Base-by-base conservation (phyloP, 1,284 basidiomycete species). In the Sanghuangporus sanghuang region DNA sequence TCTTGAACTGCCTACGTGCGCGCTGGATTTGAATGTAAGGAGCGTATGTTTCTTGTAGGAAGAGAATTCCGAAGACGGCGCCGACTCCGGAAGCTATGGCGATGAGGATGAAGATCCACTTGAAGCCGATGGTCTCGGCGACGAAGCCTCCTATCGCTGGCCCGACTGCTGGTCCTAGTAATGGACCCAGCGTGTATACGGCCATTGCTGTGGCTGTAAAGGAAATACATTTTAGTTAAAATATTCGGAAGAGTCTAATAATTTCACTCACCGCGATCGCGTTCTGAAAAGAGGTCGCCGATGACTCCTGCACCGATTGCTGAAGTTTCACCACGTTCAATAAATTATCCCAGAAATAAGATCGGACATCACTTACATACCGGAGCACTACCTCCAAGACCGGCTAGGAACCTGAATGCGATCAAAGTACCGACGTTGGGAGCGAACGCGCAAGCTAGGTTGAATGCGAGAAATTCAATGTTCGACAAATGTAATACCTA, bases 401-500 rank as follows among this genome's bases (percentile, higher is more conserved):
- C 73, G 81, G 89, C 76, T 16, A 93, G 76, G 68, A 90, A 82
- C 58, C 90, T 85, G 74, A 91, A 87, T 18, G 76, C 84, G 50
- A 91, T 82, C 35, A 92, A 73, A 9, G 81, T 69, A 2, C 77
- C 82, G 1, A 80, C 80, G 49, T 78, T 85, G 1, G 85, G 82
- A 2, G 88, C 78, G 66, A 85, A 88, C 2, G 87, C 87, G 67
- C 87, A 90, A 2, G 84, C 89, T 12, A 91, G 69, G 64, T 81
- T 88, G 75, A 94, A 90, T 11, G 75, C 81, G 4, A 87, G 71
- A 67, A 87, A 90, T 46, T 86, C 69, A 9, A 91, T 54, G 65
- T 89, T 90, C 35, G 79, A 77, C 16, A 89, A 78, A 71, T 93
- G 86, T 44, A 92, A 78, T 42, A 92, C 76, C 86, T 86, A 32